These are phyloP conservation scores for Malassezia arunalokei DNA, from an alignment of 1,284 basidiomycete genomes.

Conservation along the genomic window DNA sequence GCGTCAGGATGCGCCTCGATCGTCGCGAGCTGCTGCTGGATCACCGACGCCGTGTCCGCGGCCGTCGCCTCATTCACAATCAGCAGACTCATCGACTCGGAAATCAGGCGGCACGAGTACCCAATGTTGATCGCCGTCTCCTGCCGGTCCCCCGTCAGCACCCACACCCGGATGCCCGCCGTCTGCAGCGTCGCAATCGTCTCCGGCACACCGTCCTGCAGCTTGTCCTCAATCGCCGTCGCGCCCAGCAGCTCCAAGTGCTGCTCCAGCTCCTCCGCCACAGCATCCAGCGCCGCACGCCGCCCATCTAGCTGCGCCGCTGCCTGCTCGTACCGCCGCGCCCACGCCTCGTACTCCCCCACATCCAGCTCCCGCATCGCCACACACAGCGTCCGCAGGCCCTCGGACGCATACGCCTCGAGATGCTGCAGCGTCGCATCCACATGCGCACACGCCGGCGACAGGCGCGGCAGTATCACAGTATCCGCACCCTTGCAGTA, in stretches of 20 bases:
- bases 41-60: slow-evolving; percentile 69
- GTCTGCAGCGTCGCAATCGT: slow-evolving; percentile 93
- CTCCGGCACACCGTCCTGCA: slow-evolving; percentile 97
- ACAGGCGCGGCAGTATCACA: slow-evolving; percentile 53
- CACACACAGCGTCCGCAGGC: slow-evolving; percentile 87
- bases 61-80: slow-evolving; percentile 78
- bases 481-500: slow-evolving; percentile 98
- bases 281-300: slow-evolving; percentile 82
- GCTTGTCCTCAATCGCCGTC: slow-evolving; percentile 94
- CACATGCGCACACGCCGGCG: slow-evolving; percentile 58
- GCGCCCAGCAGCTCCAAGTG: slow-evolving; percentile 84
- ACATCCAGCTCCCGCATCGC: slow-evolving; percentile 83
- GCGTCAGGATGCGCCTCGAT: slow-evolving; percentile 86
- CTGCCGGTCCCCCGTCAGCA: slow-evolving; percentile 91
- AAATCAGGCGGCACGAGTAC: slow-evolving; percentile 87
- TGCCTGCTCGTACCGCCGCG: slow-evolving; percentile 73
- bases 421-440: slow-evolving; percentile 80
- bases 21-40: slow-evolving; percentile 74
- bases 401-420: slow-evolving; percentile 72
- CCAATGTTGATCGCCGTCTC: slow-evolving; percentile 99
- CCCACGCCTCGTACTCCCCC: slow-evolving; percentile 82
- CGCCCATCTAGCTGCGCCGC: slow-evolving; percentile 83
- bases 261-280: slow-evolving; percentile 89
- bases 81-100: slow-evolving; percentile 95
- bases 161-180: slow-evolving; percentile 99